Base-by-base conservation (phyloP, 192 early-diverging fungal genomes). In the Coemansia sp. region DNA sequence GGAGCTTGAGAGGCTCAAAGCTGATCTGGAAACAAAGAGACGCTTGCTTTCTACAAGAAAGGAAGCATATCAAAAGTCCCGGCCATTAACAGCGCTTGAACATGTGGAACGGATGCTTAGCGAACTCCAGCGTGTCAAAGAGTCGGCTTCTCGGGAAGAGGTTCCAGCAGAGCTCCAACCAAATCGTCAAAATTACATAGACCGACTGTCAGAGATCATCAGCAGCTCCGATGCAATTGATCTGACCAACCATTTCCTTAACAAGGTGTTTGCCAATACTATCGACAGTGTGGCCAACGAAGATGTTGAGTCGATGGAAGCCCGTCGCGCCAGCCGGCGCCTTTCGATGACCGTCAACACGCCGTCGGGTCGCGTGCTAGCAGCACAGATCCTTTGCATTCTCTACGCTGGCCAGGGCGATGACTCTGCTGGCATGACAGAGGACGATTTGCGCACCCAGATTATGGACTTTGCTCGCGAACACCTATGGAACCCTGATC, bases 221-320 rank as follows among this genome's bases (percentile, higher is more conserved):
- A 64, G 62, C 62, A 75, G 65, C 62, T 75, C 72, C 19, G 71
- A 81, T 26, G 65, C 73, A 8, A 65, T 71, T 14, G 62, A 75
- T 49, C 25, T 81, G 28, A 68, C 71, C 44, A 75, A 74, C 65
- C 49, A 65, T 58, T 71, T 65, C 32, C 32, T 81, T 30, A 73
- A 71, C 68, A 71, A 75, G 55, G 67, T 81, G 50, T 81, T 75
- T 68, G 69, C 73, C 24, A 71, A 62, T 49, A 75, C 78, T 10
- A 81, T 81, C 22, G 73, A 75, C 60, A 56, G 65, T 28, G 78
- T 81, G 30, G 78, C 78, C 49, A 81, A 81, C 60, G 78, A 81
- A 54, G 69, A 75, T 34, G 64, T 69, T 27, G 76, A 73, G 19
- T 62, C 71, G 28, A 64, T 67, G 25, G 76, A 79, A 56, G 76